These are phyloP conservation scores for Nicotiana rustica DNA, from an alignment of 305 asterid species.

Conservation along the genomic window DNA sequence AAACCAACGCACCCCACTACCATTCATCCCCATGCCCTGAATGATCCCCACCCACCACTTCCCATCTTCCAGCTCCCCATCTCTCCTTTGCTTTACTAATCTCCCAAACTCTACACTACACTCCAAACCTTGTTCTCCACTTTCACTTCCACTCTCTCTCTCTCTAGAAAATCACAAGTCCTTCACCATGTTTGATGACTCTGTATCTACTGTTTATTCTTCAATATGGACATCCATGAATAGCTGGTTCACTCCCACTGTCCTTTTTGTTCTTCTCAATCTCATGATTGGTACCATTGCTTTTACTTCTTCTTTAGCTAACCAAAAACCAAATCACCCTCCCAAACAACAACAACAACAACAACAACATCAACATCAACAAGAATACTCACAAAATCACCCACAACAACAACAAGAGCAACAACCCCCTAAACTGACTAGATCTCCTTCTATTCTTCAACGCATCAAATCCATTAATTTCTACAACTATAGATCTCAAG, in stretches of 20 bases:
- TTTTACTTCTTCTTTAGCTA: conserved; percentile 58
- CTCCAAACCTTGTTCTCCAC: conserved; percentile 28
- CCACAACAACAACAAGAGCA: conserved; percentile 16
- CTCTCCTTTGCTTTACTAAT: conserved; percentile 22
- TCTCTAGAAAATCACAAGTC: not conserved
- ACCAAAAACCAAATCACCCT: conserved; percentile 45
- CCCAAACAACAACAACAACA: conserved; percentile 36
- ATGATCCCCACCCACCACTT: conserved; percentile 27
- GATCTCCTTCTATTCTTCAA: conserved; percentile 69
- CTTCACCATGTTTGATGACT: conserved; percentile 63
- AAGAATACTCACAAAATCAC: conserved; percentile 34
- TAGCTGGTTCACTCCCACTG: conserved; percentile 94
- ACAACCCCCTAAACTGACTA: conserved; percentile 33
- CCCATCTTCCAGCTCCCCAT: not conserved
- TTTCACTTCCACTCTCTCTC: conserved; percentile 4
- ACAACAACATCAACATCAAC: not conserved
- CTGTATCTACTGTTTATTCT: conserved; percentile 56
- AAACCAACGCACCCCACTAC: not conserved
- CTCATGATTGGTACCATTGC: conserved; percentile 79
- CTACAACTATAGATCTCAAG: conserved; percentile 53
- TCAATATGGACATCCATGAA: conserved; percentile 82
- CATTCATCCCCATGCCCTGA: conserved; percentile 21
- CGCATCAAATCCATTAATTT: conserved; percentile 65
- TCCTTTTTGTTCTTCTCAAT: conserved; percentile 79
- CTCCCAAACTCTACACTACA: conserved; percentile 31